Evolutionary conservation across 2,329 filamentous ascomycete species (phyloP).

Genomic region (Ilyonectria destructans): DNA sequence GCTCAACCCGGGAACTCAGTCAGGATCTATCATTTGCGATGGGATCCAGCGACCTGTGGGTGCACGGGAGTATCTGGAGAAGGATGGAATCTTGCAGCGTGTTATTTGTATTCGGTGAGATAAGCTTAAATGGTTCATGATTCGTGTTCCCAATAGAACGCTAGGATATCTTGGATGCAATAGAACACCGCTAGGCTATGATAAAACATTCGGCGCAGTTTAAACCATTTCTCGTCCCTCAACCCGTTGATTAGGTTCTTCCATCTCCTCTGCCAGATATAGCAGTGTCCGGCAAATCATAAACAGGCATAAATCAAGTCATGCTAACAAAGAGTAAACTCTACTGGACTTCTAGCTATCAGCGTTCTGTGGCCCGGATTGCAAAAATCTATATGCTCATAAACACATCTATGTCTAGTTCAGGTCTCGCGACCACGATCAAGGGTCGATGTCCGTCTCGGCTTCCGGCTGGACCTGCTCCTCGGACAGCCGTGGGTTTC

Average conservation of each 20-base stretch:
- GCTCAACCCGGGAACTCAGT: background rate
- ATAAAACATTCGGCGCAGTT: too few relatives aligned
- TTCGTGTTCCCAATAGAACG: too few relatives aligned
- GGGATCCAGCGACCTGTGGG: background rate
- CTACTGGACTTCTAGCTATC: background rate
- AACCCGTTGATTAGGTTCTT: background rate
- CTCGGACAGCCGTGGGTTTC: slow-evolving; percentile 63
- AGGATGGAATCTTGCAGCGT: slow-evolving; percentile 19
- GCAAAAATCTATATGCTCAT: background rate
- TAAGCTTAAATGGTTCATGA: background rate
- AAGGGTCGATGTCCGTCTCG: slow-evolving; percentile 15
- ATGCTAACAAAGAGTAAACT: background rate
- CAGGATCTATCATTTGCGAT: background rate
- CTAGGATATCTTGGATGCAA: background rate
- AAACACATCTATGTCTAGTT: background rate
- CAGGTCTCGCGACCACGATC: background rate
- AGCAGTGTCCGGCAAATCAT: background rate
- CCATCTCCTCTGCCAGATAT: background rate
- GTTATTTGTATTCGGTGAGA: background rate
- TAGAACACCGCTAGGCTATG: background rate
- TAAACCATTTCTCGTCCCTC: too few relatives aligned
- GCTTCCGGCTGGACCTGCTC: slow-evolving; percentile 47
- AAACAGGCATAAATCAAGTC: background rate
- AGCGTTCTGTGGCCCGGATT: background rate
- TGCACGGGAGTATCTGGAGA: background rate